A percentile compares a stretch with the other conserved stretches of the same genome.
These are phyloP conservation scores for Penicillium subrubescens DNA, from an alignment of 495 filamentous ascomycete genomes.

Conservation along the genomic window DNA sequence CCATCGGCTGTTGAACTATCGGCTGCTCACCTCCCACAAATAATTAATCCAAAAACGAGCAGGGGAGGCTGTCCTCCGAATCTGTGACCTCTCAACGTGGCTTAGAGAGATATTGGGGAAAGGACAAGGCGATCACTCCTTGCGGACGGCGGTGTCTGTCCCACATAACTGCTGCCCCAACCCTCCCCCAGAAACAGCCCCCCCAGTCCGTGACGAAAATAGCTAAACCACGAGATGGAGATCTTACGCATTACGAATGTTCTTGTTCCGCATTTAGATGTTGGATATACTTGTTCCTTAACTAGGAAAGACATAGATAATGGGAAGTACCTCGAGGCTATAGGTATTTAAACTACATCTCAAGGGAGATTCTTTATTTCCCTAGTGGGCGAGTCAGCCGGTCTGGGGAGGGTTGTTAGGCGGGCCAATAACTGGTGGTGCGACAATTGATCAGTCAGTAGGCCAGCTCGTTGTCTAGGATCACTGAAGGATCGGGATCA, in stretches of 20 bases:
- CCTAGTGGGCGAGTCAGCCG: slow-evolving; percentile 28
- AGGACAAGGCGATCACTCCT: slow-evolving; percentile 6
- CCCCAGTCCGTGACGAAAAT: slow-evolving; percentile 28
- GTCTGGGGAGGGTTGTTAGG: slow-evolving; percentile 14
- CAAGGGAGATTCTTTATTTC: not conserved
- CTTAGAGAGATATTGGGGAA: slow-evolving; percentile 11
- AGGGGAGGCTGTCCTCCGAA: not conserved
- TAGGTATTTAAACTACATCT: not conserved
- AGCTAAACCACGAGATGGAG: slow-evolving; percentile 24
- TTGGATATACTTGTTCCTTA: not conserved
- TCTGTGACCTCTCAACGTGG: slow-evolving; percentile 12
- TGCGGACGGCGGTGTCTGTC: slow-evolving; percentile 1
- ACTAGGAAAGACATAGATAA: not conserved
- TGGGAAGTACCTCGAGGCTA: no score
- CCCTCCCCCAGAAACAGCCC: slow-evolving; percentile 5
- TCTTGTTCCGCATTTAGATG: not conserved
- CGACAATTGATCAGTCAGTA: slow-evolving; percentile 37
- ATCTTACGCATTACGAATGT: not conserved
- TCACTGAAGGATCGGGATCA: not conserved
- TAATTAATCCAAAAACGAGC: slow-evolving; percentile 1
- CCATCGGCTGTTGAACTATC: not conserved
- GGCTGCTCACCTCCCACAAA: not conserved
- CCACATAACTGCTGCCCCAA: not conserved
- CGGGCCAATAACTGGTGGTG: slow-evolving; percentile 24
- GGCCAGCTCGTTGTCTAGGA: slow-evolving; percentile 9